phyloP scores from a whole-genome alignment of 1,284 basidiomycete genomes.

The Leccinum angustisporum region DNA sequence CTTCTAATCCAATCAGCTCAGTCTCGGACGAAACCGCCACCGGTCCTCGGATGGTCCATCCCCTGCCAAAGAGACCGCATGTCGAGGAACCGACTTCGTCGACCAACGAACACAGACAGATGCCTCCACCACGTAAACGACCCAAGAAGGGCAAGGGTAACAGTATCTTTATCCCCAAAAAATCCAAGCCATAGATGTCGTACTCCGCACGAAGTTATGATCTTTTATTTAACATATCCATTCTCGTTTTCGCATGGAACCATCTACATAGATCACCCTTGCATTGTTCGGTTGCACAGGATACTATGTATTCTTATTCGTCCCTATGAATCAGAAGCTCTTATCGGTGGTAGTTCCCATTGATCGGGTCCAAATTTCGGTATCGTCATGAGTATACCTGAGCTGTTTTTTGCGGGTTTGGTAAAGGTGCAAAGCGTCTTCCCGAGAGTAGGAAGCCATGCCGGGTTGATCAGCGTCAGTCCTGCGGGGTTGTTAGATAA shows the following conservation, averaged over 20 bases:
- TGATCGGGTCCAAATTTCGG: conserved; percentile 82
- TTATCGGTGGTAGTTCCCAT: conserved; percentile 83
- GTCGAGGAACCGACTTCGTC: conserved; percentile 19
- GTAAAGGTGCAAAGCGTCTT: conserved; percentile 80
- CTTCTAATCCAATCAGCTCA: conserved; percentile 1
- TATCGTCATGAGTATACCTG: conserved; percentile 65
- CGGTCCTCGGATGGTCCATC: neutral
- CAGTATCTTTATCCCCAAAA: conserved; percentile 53
- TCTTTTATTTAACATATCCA: neutral
- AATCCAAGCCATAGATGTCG: conserved; percentile 26
- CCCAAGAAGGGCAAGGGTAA: conserved; percentile 41
- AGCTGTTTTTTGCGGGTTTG: conserved; percentile 75
- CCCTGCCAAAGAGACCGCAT: conserved; percentile 26
- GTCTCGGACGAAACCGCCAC: conserved; percentile 2
- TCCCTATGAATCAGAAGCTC: conserved; percentile 34
- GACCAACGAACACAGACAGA: conserved; percentile 12
- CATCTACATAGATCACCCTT: conserved; percentile 10
- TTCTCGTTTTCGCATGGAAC: neutral
- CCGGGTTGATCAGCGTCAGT: conserved; percentile 83
- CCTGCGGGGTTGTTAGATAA: conserved; percentile 43
- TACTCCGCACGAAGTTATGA: neutral
- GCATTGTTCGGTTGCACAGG: conserved; percentile 8
- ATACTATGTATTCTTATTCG: conserved; percentile 21
- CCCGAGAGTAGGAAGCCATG: conserved; percentile 86
- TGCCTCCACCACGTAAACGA: conserved; percentile 33